Evolutionary conservation across 148 eudicot species (phyloP), one percentile per base, ranked within the genome.

Genomic region (Polygonum aviculare): DNA sequence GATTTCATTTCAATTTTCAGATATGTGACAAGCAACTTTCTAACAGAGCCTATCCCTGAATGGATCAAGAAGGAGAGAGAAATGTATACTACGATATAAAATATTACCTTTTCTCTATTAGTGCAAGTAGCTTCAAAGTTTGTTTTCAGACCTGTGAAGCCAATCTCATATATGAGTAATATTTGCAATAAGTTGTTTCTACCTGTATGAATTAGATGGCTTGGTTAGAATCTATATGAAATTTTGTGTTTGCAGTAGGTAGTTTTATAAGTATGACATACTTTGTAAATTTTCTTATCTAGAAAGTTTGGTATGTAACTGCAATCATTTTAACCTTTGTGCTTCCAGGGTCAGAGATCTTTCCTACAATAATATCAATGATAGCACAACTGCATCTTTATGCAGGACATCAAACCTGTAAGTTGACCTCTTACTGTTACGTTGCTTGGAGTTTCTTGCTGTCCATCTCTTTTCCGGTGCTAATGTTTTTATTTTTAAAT

Each of bases 311-410:
- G 11, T 63, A 11, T 33, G 69, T 45, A 14, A 16, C 15, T 67
- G 45, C 45, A 36, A 36, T 36, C 5, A 35, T 14, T 16, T 67
- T 3, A 36, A 2, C 38, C 21, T 35, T 16, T 67, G 45, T 67
- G 41, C 72, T 72, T 81, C 44, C 91, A 90, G 94, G 63, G 52
- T 35, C 55, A 81, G 74, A 33, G 91, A 88, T 80, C 88, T 90
- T 76, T 90, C 94, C 10, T 90, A 88, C 84, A 88, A 90, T 71
- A 86, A 79, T 38, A 83, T 90, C 69, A 72, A 50, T n/a, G 76
- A 54, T 74, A 70, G 52, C 71, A 75, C 83, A 31, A 84, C 35
- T 44, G 73, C 85, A 38, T 4, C 84, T 62, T 47, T 75, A 72
- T 87, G 90, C 82, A 69, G 31, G 65, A 79, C 4, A 48, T 83